These are phyloP conservation scores for Paxillus involutus DNA, from an alignment of 768 basidiomycete genomes.

Conservation along the genomic window DNA sequence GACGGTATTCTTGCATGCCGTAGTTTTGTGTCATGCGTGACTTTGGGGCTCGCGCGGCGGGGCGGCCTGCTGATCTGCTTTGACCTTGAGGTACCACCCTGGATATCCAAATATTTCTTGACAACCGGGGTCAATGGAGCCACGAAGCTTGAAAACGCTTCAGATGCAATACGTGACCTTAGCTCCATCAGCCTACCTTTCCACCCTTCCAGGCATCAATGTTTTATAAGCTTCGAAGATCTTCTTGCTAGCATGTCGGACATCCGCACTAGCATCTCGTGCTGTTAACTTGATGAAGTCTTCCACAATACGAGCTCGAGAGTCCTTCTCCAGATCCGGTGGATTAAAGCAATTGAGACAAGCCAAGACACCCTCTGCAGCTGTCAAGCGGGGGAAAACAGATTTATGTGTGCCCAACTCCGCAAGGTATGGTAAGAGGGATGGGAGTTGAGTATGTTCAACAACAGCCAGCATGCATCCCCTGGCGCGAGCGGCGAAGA, in stretches of 20 bases:
- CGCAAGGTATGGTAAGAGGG: conserved; percentile 59
- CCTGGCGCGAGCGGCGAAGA: conserved; percentile 67
- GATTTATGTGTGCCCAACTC: conserved; percentile 68
- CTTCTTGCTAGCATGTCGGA: conserved; percentile 66
- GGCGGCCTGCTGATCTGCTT: conserved; percentile 21
- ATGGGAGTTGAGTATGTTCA: conserved; percentile 64
- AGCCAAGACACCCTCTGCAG: conserved; percentile 63
- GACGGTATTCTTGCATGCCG: conserved; percentile 7
- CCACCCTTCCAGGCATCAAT: conserved; percentile 65
- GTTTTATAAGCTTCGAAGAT: conserved; percentile 77
- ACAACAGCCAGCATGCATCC: conserved; percentile 60
- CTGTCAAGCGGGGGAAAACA: conserved; percentile 55
- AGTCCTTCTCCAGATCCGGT: conserved; percentile 73
- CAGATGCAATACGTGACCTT: conserved; percentile 5
- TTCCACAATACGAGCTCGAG: conserved; percentile 65
- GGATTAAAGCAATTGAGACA: conserved; percentile 78
- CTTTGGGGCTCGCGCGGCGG: conserved; percentile 20
- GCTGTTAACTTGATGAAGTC: conserved; percentile 63
- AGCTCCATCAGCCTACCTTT: conserved; percentile 45
- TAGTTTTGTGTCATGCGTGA: conserved; percentile 3
- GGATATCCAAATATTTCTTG: conserved; percentile 71
- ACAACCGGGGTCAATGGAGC: conserved; percentile 73
- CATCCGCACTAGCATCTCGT: conserved; percentile 73
- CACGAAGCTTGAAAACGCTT: conserved; percentile 53
- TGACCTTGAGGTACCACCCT: conserved; percentile 9